Base-by-base conservation (phyloP, 768 basidiomycete genomes). In the Boletus subcaerulescens region DNA sequence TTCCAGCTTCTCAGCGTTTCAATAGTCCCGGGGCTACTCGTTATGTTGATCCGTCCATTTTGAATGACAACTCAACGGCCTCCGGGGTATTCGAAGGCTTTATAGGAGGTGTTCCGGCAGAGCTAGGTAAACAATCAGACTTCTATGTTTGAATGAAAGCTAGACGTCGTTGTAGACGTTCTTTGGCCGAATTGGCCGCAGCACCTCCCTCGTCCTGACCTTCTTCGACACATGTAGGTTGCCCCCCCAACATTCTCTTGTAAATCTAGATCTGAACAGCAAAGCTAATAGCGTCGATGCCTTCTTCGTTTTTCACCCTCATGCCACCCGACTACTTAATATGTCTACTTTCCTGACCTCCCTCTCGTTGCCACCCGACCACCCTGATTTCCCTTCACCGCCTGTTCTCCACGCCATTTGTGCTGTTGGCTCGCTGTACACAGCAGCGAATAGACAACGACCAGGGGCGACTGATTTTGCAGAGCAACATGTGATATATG, bases 351-450 rank as follows among this genome's bases (percentile, higher is more conserved):
- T 94, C 61, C 74, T 90, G 68, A 72, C 80, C 12, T 76, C 83
- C 1, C 77, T 93, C 40, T 71, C 80, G 0, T 72, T 90, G 5
- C 81, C 87, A 1, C 86, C 87, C 0, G 78, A 75, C 22, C 86
- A 91, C 59, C 79, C 83, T 5, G 82, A 85, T 53, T 95, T 92
- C 63, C 93, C 93, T 9, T 77, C 80, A 32, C 66, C 79, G 7
- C 78, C 86, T 10, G 71, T 93, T 39, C 78, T 95, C 0, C 92
- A 95, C 65, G 89, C 90, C n/a, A 89, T 95, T 47, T 92, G 91
- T 69, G 91, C 90, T 2, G 76, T 86, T 35, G 86, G 87, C 15
- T 85, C 89, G 53, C 72, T 86, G 20, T 91, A 91, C 60, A 91
- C 88, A 1, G 83, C 85, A 15, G 85, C 82, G 4, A 81, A 43